Base-by-base conservation (phyloP, 208 protist species). In the Paratrypanosoma confusum region DNA sequence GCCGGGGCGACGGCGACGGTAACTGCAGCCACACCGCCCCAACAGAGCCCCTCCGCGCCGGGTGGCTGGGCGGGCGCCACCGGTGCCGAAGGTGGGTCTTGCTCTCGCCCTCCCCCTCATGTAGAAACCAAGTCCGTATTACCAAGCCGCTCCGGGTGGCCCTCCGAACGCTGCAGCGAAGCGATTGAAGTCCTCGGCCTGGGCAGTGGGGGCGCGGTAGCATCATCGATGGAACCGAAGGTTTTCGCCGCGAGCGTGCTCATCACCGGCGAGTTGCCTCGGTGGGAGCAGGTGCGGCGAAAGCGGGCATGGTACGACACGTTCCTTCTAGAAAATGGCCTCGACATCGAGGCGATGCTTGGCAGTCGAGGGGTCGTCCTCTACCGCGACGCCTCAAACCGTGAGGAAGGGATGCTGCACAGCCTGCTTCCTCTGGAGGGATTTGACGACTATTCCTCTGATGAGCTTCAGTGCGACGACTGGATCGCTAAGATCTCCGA, bases 361-460 rank as follows among this genome's bases (percentile, higher is more conserved):
- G 24, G 43, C 17, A 61, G 71, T 29, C 71, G 56, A 7, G 88
- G 74, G 20, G 41, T 95, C 27, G 60, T 73, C 44, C 33, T 59
- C 16, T 50, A 40, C 20, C 49, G 43, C n/a, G 45, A 65, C 10
- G 41, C 37, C 5, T 36, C 25, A 3, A 31, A 20, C 6, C 35
- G 20, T 10, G 53, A 54, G 5, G 33, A 28, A 7, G 69, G 63
- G 10, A 46, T 33, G 18, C 90, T 78, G 54, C 55, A 83, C 40
- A 43, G 67, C 1, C 82, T 87, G 18, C 57, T 97, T 7, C 91
- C 91, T 1, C 65, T 97, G 7, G 79, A 95, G 38, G 68, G 70
- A 2, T 97, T 97, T 58, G 96, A 98, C 56, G 73, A 88, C 37
- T 54, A 71, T 22, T 48, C 81, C 13, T 95, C 79, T 52, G 95